Evolutionary conservation across 164 flowering plant species (phyloP).

Genomic region (Pachysandra terminalis): DNA sequence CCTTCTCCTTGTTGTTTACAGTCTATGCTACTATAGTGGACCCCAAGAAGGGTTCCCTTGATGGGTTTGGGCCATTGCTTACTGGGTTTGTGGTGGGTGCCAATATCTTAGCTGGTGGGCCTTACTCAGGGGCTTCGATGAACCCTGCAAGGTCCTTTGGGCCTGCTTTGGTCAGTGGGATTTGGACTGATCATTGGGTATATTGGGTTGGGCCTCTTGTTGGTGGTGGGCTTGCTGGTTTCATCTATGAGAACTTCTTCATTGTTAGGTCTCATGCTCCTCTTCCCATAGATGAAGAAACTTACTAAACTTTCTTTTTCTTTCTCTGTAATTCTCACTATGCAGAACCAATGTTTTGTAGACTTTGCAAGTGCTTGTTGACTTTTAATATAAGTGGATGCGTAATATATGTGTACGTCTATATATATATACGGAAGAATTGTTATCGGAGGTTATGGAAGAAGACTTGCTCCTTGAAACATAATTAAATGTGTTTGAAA

Average conservation of each 20-base stretch:
- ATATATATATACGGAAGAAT: no score
- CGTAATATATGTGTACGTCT: no score
- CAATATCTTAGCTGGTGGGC: conserved; percentile 80
- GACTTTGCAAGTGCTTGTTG: no score
- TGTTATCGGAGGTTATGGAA: no score
- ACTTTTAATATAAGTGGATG: no score
- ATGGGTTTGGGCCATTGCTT: conserved; percentile 67
- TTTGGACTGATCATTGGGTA: conserved; percentile 93
- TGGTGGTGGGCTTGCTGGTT: conserved; percentile 85
- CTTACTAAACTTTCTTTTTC: conserved; percentile 5
- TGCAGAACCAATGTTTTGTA: no score
- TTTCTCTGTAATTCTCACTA: not conserved
- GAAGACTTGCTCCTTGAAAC: no score
- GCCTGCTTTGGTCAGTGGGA: conserved; percentile 73
- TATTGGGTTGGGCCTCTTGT: conserved; percentile 93
- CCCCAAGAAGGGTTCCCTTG: conserved; percentile 68
- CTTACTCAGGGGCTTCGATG: conserved; percentile 91
- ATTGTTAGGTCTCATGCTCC: conserved; percentile 49
- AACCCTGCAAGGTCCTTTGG: conserved; percentile 95
- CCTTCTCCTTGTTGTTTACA: conserved; percentile 74
- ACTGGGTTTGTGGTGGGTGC: conserved; percentile 91
- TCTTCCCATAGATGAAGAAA: conserved; percentile 41
- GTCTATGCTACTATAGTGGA: conserved; percentile 81
- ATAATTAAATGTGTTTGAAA: no score
- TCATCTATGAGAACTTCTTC: conserved; percentile 71